Conservation (phyloP, 1,139 yeast genomes). For the Yamadazyma spencermartinsiae region DNA sequence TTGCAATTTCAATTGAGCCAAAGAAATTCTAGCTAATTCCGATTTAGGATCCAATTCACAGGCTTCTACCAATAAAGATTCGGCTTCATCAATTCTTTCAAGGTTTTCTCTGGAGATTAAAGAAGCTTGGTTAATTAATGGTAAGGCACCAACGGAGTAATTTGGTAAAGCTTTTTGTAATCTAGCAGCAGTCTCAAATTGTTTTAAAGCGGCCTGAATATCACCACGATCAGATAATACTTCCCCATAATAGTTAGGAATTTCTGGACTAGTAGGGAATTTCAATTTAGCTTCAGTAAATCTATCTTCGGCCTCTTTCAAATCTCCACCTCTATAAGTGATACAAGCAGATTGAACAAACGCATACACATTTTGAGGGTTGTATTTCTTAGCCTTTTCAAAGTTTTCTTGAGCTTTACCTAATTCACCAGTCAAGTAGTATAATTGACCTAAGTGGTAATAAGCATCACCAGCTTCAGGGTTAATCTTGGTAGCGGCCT, state of each 20-base stretch:
- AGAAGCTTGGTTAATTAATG: constrained; percentile 86
- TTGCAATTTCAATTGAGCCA: constrained; percentile 90
- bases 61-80: constrained; percentile 71
- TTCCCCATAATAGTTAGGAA: constrained; percentile 95
- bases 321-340: constrained; percentile 77
- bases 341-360: constrained; percentile 93
- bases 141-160: constrained; percentile 79
- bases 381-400: constrained; percentile 70
- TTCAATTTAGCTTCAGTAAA: constrained; percentile 73
- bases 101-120: constrained; percentile 61
- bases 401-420: constrained; percentile 74
- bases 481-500: constrained; percentile 68
- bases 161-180: constrained; percentile 69
- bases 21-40: constrained; percentile 83
- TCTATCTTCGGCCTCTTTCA: constrained; percentile 58
- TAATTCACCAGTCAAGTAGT: constrained; percentile 77
- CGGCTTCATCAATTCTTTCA: constrained; percentile 61
- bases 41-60: constrained; percentile 81
- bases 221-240: constrained; percentile 83
- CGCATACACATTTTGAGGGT: constrained; percentile 77
- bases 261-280: constrained; percentile 88
- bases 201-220: constrained; percentile 68
- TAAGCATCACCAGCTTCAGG: constrained; percentile 78
- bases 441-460: constrained; percentile 94
- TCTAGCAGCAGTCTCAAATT: constrained; percentile 84